Base-by-base conservation (phyloP, 2,329 filamentous ascomycete genomes). In the Ceratocystiopsis brevicomis region DNA sequence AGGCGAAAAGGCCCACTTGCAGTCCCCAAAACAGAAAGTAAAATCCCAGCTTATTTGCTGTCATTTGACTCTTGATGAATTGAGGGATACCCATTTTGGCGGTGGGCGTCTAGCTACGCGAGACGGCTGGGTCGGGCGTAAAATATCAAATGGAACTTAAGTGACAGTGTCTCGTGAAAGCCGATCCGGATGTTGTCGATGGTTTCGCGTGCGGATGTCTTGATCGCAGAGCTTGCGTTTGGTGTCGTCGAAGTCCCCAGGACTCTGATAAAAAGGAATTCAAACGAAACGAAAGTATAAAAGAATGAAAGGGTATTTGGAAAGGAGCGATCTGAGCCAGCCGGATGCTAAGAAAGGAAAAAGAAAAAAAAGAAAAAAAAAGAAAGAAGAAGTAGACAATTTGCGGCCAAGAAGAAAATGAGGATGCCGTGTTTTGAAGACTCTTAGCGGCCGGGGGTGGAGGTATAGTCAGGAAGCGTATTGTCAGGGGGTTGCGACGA, bases 1-100 rank as follows among this genome's bases (percentile, higher is more conserved):
- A 73, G 37, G 71, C 79, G 57, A 94, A 94, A n/a, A 92, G 59
- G 19, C 68, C 78, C 59, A 76, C 76, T 56, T 94, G 86, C 37
- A 83, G 64, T 4, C 68, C 70, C 77, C 85, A 88, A 58, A 92
- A 94, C 41, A 90, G 59, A 50, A 83, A 53, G 58, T 92, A 81
- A 60, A 92, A 94, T 40, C 81, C 47, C 45, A 93, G 57, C 60
- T 92, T 93, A 43, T 69, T 66, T 15, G 70, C 61, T 43, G 74
- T 76, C 47, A 87, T 71, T 61, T 86, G 76, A 60, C 76, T 75
- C 59, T 65, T 69, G 50, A 76, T 50, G 49, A 71, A 53, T 21
- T 51, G 50, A 46, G 53, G 40, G 47, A 61, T 45, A 50, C 52
- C 49, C 63, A 60, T 67, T 43, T 58, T 67, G 61, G 44, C 60